These are phyloP conservation scores for Fistulifera pelliculosa DNA, from an alignment of 108 stramenopile genomes.

Conservation along the genomic window DNA sequence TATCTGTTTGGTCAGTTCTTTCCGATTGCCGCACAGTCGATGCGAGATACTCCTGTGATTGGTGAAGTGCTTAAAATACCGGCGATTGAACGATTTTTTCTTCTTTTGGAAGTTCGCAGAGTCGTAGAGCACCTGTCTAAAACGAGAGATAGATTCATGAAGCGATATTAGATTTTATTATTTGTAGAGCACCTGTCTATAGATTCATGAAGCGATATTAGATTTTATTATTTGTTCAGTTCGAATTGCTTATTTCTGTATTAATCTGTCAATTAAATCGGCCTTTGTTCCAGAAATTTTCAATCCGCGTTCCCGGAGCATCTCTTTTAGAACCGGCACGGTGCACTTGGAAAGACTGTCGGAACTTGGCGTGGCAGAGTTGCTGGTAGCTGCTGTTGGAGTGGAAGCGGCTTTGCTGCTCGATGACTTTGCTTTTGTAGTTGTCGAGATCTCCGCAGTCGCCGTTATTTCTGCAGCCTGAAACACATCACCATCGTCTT, in stretches of 20 bases:
- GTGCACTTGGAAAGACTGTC: constrained; percentile 30
- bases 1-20: constrained; percentile 91
- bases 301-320: constrained; percentile 51
- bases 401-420: too few relatives aligned
- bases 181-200: too few relatives aligned
- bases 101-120: constrained; percentile 38
- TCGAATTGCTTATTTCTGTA: not conserved
- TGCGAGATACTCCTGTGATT: constrained; percentile 76
- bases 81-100: constrained; percentile 67
- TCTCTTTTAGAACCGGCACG: constrained; percentile 66
- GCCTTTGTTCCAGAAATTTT: constrained; percentile 83
- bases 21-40: constrained; percentile 77
- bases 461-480: not conserved
- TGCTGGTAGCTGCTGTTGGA: too few relatives aligned
- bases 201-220: too few relatives aligned
- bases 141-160: too few relatives aligned
- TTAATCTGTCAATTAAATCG: constrained; percentile 72
- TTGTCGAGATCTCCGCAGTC: too few relatives aligned
- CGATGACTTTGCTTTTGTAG: too few relatives aligned
- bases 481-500: not conserved
- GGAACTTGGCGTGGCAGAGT: not conserved
- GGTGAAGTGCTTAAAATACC: constrained; percentile 61
- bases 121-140: constrained; percentile 46
- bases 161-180: too few relatives aligned
- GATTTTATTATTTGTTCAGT: too few relatives aligned